Evolutionary conservation across 1,284 basidiomycete species (phyloP), one percentile per base, ranked within the genome.

Genomic region (Vanrija sp.): DNA sequence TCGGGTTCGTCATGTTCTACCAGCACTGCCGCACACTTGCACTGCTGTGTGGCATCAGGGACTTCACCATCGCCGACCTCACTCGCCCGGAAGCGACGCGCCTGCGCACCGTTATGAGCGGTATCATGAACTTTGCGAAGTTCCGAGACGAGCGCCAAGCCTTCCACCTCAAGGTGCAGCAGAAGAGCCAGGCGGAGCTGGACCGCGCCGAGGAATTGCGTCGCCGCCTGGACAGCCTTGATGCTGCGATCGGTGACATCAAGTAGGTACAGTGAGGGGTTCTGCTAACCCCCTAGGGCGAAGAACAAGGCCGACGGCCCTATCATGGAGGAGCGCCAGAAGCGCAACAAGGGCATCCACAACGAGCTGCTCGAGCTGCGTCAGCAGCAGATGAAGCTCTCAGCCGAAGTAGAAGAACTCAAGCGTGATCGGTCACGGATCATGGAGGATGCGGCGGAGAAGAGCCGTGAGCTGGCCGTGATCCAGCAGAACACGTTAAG

Each of bases 101-200:
- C 23, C 87, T 90, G 0, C 79, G 85, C 15, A 80, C 82, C 47
- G 80, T 89, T 43, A 81, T 96, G 55, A 90, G 89, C 40, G 91
- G 87, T 0, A 87, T 96, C 60, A 87, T 94, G 79, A 96, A 96
- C 76, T 91, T 93, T 73, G 84, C 91, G 71, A 91, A 91, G 74
- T 95, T 94, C 46, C 63, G 73, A 25, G 72, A 75, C 16, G 67
- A 70, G 43, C 52, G 64, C 46, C 47, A 51, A 10, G 59, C 49
- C 38, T 57, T 65, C 9, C 58, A 60, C 28, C 25, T 49, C 38
- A 55, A 58, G 21, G 56, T 69, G 19, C 55, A 63, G 43, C 50
- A 54, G n/a, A 61, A 53, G 43, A 60, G 61, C 21, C 66, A 71
- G 52, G 58, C 58, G 15, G 66, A 68, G 21, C 9, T 38, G 2